Percentiles rank a stretch among this genome's conserved stretches.
Conservation (phyloP, 306 rosid genomes). For the Amphicarpaea edgeworthii region DNA sequence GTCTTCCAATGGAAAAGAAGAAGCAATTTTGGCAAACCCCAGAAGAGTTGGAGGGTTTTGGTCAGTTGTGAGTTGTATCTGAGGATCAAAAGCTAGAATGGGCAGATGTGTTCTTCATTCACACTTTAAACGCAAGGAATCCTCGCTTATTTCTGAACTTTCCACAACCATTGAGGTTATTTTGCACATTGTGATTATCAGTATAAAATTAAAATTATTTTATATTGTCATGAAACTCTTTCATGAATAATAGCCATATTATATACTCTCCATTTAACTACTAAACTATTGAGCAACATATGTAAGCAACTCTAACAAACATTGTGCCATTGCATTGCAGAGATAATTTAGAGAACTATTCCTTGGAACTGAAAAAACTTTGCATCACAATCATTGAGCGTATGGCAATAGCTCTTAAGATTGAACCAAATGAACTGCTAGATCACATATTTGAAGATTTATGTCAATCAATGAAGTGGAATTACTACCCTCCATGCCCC, state of each 20-base stretch:
- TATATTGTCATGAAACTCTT: too few relatives aligned
- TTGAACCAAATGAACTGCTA: slow-evolving; percentile 19
- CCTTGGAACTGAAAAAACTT: slow-evolving; percentile 13
- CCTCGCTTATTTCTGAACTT: slow-evolving; percentile 18
- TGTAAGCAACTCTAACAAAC: background rate
- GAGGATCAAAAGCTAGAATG: slow-evolving; percentile 44
- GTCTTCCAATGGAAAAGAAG: slow-evolving; percentile 31
- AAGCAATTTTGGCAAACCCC: slow-evolving; percentile 35
- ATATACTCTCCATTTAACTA: too few relatives aligned
- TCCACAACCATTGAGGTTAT: slow-evolving; percentile 32
- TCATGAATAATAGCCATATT: too few relatives aligned
- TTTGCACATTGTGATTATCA: too few relatives aligned
- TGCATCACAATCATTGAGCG: slow-evolving; percentile 20
- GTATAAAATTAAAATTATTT: too few relatives aligned
- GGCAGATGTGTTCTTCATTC: slow-evolving; percentile 23
- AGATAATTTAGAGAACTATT: slow-evolving; percentile 31
- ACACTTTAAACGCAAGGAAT: background rate
- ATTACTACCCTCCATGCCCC: slow-evolving; percentile 42
- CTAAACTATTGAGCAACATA: background rate
- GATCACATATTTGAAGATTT: slow-evolving; percentile 9
- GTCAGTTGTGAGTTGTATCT: slow-evolving; percentile 39
- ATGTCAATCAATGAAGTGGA: slow-evolving; percentile 25
- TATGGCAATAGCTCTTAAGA: slow-evolving; percentile 31
- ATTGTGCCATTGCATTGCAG: slow-evolving; percentile 29
- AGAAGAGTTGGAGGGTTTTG: slow-evolving; percentile 31